A percentile compares a stretch with the other conserved stretches of the same genome.
These are phyloP conservation scores for Leccinum rimulosum DNA, from an alignment of 768 basidiomycete genomes.

Conservation along the genomic window DNA sequence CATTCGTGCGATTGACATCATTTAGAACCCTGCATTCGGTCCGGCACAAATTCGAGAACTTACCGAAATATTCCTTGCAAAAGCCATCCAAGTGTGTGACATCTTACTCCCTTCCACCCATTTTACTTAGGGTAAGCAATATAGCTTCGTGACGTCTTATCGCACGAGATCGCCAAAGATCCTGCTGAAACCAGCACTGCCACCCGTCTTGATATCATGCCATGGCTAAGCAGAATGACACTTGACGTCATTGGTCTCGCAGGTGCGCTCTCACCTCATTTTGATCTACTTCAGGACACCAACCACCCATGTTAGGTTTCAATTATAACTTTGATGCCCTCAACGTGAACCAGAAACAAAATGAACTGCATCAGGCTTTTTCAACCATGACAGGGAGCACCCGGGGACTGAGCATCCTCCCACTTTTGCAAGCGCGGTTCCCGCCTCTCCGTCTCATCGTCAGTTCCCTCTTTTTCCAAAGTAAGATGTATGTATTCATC, in stretches of 20 bases:
- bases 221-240: slow-evolving; percentile 35
- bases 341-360: slow-evolving; percentile 17
- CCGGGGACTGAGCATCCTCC: slow-evolving; percentile 17
- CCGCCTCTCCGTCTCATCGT: slow-evolving; percentile 41
- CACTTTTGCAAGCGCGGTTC: slow-evolving; percentile 33
- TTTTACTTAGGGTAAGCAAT: neutral
- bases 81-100: slow-evolving; percentile 44
- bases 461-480: slow-evolving; percentile 7
- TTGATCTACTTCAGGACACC: neutral
- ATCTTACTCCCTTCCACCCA: neutral
- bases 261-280: slow-evolving; percentile 25
- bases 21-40: slow-evolving; percentile 63
- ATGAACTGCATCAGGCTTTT: slow-evolving; percentile 34
- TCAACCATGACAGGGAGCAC: slow-evolving; percentile 19
- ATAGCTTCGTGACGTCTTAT: slow-evolving; percentile 46
- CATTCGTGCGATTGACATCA: neutral
- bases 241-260: slow-evolving; percentile 37
- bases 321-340: slow-evolving; percentile 36
- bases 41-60: slow-evolving; percentile 54
- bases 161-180: slow-evolving; percentile 28
- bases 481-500: neutral
- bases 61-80: slow-evolving; percentile 54
- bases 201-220: slow-evolving; percentile 29
- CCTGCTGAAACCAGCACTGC: slow-evolving; percentile 7
- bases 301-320: slow-evolving; percentile 31